These are phyloP conservation scores for Trifolium repens DNA, from an alignment of 306 rosid species.

Conservation along the genomic window DNA sequence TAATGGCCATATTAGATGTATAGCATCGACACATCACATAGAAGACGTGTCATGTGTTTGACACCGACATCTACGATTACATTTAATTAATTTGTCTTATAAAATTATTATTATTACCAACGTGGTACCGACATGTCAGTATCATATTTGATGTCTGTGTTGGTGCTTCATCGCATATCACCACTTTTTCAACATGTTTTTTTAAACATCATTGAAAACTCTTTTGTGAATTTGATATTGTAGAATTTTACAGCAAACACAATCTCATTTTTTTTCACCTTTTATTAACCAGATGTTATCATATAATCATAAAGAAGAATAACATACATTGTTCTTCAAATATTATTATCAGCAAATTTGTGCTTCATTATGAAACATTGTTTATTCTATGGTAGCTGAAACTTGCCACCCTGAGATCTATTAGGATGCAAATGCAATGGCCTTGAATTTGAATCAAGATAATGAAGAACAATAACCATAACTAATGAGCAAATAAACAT, in stretches of 20 bases:
- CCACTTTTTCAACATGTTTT: neutral
- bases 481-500: conserved; percentile 64
- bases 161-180: neutral
- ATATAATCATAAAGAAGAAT: conserved; percentile 9
- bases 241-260: neutral
- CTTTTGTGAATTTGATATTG: neutral
- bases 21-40: too few species aligned
- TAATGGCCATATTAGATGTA: neutral
- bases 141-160: neutral
- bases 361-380: conserved; percentile 16
- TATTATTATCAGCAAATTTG: neutral
- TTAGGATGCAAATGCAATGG: conserved; percentile 49
- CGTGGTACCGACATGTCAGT: neutral
- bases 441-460: conserved; percentile 66
- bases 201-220: neutral
- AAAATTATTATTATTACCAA: neutral
- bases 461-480: conserved; percentile 56
- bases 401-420: conserved; percentile 9
- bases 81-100: neutral
- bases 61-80: neutral
- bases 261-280: neutral
- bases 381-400: neutral
- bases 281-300: neutral
- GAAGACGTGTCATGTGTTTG: neutral
- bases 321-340: conserved; percentile 17